Evolutionary conservation across 345 rosid species (phyloP), one percentile per base, ranked within the genome.

Genomic region (Arabis alpina): DNA sequence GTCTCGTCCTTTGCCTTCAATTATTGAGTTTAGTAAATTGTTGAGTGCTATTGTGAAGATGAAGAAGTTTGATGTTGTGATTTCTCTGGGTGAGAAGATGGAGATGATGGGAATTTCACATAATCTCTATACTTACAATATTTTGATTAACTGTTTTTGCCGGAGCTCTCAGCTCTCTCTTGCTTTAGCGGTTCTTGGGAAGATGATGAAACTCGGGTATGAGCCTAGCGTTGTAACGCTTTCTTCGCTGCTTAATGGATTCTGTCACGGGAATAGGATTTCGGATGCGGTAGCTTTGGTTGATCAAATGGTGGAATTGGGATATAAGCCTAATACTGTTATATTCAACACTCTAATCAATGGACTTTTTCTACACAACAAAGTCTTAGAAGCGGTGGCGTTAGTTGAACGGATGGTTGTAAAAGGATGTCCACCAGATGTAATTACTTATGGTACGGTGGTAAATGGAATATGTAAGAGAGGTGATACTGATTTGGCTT

Each of bases 321-420:
- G 54, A 11, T 32, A 4, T 9, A 1, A 32, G 9, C 63, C 45
- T 1, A 0, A 68, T 2, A 32, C 15, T 0, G 2, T 44, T 0
- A 55, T 54, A 4, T 55, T 55, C 0, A 67, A 0, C 0, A 67
- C 72, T 55, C 8, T 68, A 0, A 8, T 68, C 14, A 43, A 44
- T 30, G 71, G 72, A 1, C 44, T 54, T 13, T 67, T 67, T 54
- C 63, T 28, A 13, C 1, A 43, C 54, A 19, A 68, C 34, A 68
- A 4, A 44, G 45, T 0, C 1, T 43, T 54, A 0, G n/a, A 54
- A 43, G 54, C 54, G 0, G 61, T 54, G 71, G 32, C 43, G 28
- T 11, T 66, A 7, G 43, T 66, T 30, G 71, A 54, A 0, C 0
- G 34, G 0, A 66, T 54, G 71, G 43, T 30, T 0, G 0, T 0